phyloP scores from a whole-genome alignment of 73 alveolate genomes.

The Urostyla sp. region DNA sequence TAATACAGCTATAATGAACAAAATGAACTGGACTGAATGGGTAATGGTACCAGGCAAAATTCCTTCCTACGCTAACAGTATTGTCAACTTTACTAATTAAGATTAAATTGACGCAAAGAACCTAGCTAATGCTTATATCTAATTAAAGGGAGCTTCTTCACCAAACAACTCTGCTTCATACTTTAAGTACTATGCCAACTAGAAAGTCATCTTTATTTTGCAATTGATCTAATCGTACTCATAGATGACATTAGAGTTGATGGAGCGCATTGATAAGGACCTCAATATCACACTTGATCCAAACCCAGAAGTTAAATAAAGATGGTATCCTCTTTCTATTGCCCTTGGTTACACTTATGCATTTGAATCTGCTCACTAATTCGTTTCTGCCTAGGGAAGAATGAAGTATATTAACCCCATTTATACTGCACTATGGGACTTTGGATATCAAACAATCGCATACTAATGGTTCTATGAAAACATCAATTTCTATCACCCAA shows the following conservation, averaged over 20 bases:
- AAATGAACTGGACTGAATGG: constrained; percentile 93
- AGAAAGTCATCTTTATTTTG: constrained; percentile 26
- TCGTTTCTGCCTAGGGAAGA: constrained; percentile 72
- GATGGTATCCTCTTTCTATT: constrained; percentile 48
- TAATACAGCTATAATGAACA: constrained; percentile 32
- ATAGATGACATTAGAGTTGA: background rate
- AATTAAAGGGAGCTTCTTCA: constrained; percentile 20
- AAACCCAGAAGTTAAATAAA: constrained; percentile 41
- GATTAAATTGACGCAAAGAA: no score
- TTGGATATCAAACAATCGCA: constrained; percentile 59
- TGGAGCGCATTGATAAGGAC: constrained; percentile 38
- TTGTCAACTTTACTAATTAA: constrained; percentile 25
- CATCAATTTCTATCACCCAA: constrained; percentile 78
- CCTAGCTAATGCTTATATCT: constrained; percentile 69
- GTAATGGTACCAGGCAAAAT: constrained; percentile 79
- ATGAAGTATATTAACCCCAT: constrained; percentile 77
- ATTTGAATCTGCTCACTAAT: constrained; percentile 50
- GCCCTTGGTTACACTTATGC: constrained; percentile 22
- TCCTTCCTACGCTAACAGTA: constrained; percentile 69
- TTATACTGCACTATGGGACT: constrained; percentile 50
- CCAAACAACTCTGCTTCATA: constrained; percentile 24
- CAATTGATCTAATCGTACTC: constrained; percentile 4
- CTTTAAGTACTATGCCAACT: background rate
- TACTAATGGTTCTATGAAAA: constrained; percentile 64
- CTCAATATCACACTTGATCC: constrained; percentile 1